A percentile compares a stretch with the other conserved stretches of the same genome.
Evolutionary conservation across 2,329 filamentous ascomycete genomes (phyloP).

Genomic region (Dactylellina parvicollis): DNA sequence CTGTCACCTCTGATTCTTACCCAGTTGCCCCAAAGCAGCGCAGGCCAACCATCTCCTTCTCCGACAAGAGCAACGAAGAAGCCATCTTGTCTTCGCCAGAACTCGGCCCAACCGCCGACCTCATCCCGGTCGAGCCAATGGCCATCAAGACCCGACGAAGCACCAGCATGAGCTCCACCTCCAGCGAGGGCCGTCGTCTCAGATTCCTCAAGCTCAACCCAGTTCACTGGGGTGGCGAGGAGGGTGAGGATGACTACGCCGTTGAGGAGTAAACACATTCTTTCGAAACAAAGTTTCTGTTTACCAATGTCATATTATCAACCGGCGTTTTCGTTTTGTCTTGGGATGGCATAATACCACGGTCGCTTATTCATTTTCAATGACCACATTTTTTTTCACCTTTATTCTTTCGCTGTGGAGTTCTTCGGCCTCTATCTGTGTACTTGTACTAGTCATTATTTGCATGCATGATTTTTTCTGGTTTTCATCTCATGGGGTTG

Average conservation of each 20-base stretch:
- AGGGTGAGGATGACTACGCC: conserved; percentile 68
- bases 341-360: conserved; percentile 39
- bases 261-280: conserved; percentile 57
- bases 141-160: conserved; percentile 64
- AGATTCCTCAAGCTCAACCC: conserved; percentile 73
- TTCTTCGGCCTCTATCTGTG: conserved; percentile 18
- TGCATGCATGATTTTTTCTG: conserved; percentile 15
- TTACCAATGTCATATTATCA: conserved; percentile 23
- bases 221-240: conserved; percentile 71
- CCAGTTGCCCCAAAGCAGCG: conserved; percentile 61
- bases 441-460: conserved; percentile 1
- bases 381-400: conserved; percentile 11
- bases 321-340: conserved; percentile 36
- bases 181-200: conserved; percentile 61
- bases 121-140: conserved; percentile 59
- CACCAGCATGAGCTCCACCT: conserved; percentile 67
- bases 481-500: conserved; percentile 12
- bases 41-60: conserved; percentile 40
- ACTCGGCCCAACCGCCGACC: conserved; percentile 57
- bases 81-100: conserved; percentile 38
- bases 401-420: conserved; percentile 41
- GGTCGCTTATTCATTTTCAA: conserved; percentile 49
- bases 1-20: conserved; percentile 69
- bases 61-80: conserved; percentile 28
- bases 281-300: conserved; percentile 17